These are phyloP conservation scores for Sanghuangporus weigelae DNA, from an alignment of 1,284 basidiomycete species.

Conservation along the genomic window DNA sequence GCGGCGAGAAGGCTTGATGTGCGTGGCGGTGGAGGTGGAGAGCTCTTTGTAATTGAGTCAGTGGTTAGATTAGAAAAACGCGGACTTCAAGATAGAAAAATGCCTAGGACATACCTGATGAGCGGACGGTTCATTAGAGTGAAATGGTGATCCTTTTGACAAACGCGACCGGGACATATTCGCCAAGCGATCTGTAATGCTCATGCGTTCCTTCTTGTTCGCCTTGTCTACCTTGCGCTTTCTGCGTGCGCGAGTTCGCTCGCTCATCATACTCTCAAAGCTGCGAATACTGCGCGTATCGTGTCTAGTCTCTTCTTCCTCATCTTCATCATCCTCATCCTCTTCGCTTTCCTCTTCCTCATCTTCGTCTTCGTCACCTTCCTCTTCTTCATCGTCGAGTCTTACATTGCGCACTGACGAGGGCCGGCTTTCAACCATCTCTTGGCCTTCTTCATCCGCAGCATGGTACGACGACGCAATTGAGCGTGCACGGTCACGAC, in stretches of 20 bases:
- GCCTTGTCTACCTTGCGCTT: slow-evolving; percentile 11
- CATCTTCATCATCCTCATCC: slow-evolving; percentile 50
- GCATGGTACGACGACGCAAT: slow-evolving; percentile 23
- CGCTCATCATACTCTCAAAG: slow-evolving; percentile 76
- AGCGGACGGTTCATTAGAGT: slow-evolving; percentile 28
- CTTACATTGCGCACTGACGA: slow-evolving; percentile 42
- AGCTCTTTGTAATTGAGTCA: slow-evolving; percentile 25
- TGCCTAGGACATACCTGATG: slow-evolving; percentile 4
- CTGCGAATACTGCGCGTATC: slow-evolving; percentile 70
- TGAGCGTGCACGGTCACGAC: slow-evolving; percentile 26
- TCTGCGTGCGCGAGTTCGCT: slow-evolving; percentile 31
- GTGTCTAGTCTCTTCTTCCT: slow-evolving; percentile 35
- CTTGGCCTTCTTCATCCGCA: slow-evolving; percentile 51
- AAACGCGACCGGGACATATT: slow-evolving; percentile 52
- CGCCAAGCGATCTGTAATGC: slow-evolving; percentile 71
- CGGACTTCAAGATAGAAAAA: neutral
- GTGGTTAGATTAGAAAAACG: neutral
- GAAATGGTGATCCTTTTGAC: slow-evolving; percentile 34
- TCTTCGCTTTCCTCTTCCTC: slow-evolving; percentile 48
- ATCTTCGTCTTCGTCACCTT: slow-evolving; percentile 20
- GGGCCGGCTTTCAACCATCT: slow-evolving; percentile 56
- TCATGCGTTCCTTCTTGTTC: slow-evolving; percentile 42
- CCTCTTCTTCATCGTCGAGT: slow-evolving; percentile 29
- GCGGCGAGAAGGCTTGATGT: slow-evolving; percentile 38
- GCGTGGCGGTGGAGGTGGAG: slow-evolving; percentile 40